phyloP scores from a whole-genome alignment of 2,329 filamentous ascomycete genomes.

The Laburnicola sp. region DNA sequence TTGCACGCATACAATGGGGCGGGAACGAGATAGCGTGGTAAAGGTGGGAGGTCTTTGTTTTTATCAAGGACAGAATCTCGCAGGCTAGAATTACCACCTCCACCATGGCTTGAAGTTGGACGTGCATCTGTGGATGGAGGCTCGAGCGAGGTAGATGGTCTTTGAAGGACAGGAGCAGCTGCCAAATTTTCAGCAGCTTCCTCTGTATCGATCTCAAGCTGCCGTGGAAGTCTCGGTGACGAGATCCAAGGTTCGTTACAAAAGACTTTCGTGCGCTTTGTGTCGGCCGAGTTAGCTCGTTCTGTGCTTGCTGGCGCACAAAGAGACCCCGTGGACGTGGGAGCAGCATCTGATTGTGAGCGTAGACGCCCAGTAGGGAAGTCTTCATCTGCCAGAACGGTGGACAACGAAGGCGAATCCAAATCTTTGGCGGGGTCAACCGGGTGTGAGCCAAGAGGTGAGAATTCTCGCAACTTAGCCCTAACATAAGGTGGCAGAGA shows the following conservation, averaged over 20 bases:
- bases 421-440: slow-evolving; percentile 27
- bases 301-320: slow-evolving; percentile 15
- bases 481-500: slow-evolving; percentile 19
- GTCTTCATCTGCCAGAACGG: slow-evolving; percentile 11
- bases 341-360: slow-evolving; percentile 25
- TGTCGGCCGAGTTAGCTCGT: slow-evolving; percentile 38
- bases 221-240: slow-evolving; percentile 26
- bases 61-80: slow-evolving; percentile 29
- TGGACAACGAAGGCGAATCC: slow-evolving; percentile 15
- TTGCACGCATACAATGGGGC: slow-evolving; percentile 36
- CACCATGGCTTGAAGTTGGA: slow-evolving; percentile 36
- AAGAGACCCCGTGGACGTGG: background rate
- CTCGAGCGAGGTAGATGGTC: slow-evolving; percentile 20
- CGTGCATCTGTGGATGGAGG: slow-evolving; percentile 22
- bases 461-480: slow-evolving; percentile 25
- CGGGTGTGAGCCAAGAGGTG: slow-evolving; percentile 40
- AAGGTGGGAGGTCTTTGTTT: slow-evolving; percentile 36
- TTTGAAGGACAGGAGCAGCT: slow-evolving; percentile 27
- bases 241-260: slow-evolving; percentile 35
- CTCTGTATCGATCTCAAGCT: slow-evolving; percentile 16
- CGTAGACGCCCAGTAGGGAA: slow-evolving; percentile 19
- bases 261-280: slow-evolving; percentile 29
- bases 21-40: slow-evolving; percentile 35
- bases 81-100: slow-evolving; percentile 17
- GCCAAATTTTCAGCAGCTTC: slow-evolving; percentile 19